Conservation (phyloP, 208 protist species). For the Phytomonas sp. region DNA sequence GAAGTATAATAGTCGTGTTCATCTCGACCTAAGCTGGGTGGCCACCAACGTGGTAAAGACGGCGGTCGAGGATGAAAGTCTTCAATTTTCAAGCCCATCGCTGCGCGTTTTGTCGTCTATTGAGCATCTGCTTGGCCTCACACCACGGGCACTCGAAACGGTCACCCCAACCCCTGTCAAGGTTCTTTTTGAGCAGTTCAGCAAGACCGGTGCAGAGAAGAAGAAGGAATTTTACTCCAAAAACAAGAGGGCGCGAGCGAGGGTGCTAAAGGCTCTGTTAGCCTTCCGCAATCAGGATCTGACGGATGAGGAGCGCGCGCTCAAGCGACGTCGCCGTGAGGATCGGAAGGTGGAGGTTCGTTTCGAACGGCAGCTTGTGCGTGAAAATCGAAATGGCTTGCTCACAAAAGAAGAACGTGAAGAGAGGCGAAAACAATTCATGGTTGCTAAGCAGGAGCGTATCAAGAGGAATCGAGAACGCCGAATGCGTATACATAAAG, state of each 20-base stretch:
- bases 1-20: conserved; percentile 78
- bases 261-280: conserved; percentile 60
- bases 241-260: conserved; percentile 52
- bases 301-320: conserved; percentile 59
- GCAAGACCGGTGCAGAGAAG: conserved; percentile 31
- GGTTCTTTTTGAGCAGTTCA: conserved; percentile 70
- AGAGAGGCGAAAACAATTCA: conserved; percentile 66
- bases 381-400: conserved; percentile 20
- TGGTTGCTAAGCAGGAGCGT: conserved; percentile 80
- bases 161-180: conserved; percentile 71
- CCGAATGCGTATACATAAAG: conserved; percentile 65
- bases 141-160: conserved; percentile 60
- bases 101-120: conserved; percentile 55
- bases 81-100: conserved; percentile 64
- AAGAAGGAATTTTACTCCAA: conserved; percentile 57
- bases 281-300: conserved; percentile 73
- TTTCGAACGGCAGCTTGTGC: conserved; percentile 65
- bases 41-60: conserved; percentile 28
- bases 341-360: conserved; percentile 73
- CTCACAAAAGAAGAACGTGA: conserved; percentile 83
- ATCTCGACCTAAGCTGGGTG: conserved; percentile 61
- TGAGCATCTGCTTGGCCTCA: conserved; percentile 58
- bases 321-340: conserved; percentile 60
- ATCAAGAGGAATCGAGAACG: conserved; percentile 82
- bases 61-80: conserved; percentile 58